These are phyloP conservation scores for Tetrastigma voinierianum DNA, from an alignment of 164 flowering plant genomes.

Conservation along the genomic window DNA sequence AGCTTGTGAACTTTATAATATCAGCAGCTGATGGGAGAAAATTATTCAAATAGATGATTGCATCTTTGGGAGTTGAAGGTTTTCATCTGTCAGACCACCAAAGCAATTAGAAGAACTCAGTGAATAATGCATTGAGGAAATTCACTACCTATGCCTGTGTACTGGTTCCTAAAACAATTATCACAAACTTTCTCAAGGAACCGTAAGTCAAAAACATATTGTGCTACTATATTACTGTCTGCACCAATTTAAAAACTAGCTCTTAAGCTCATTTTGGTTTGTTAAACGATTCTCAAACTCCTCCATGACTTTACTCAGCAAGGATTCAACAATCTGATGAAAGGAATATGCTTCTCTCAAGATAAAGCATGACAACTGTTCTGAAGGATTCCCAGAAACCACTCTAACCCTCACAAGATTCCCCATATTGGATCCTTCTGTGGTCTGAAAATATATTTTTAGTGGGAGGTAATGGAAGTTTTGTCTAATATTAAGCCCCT, in stretches of 20 bases:
- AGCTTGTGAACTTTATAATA: too few relatives aligned
- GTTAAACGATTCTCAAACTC: constrained; percentile 72
- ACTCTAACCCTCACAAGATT: too few relatives aligned
- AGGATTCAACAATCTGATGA: constrained; percentile 74
- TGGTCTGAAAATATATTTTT: too few relatives aligned
- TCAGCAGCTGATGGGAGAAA: constrained; percentile 20
- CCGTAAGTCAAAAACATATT: not conserved
- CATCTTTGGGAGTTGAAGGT: constrained; percentile 25
- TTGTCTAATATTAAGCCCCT: not conserved
- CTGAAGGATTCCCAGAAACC: not conserved
- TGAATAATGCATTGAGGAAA: not conserved
- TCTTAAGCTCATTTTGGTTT: constrained; percentile 46
- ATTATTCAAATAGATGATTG: constrained; percentile 12
- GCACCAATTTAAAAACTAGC: not conserved
- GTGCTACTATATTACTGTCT: not conserved
- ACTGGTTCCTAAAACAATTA: too few relatives aligned
- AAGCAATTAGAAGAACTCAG: not conserved
- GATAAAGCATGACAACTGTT: not conserved
- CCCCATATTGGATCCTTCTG: too few relatives aligned
- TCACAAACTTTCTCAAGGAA: not conserved
- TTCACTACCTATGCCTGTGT: too few relatives aligned
- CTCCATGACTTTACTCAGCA: constrained; percentile 75
- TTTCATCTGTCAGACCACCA: constrained; percentile 34
- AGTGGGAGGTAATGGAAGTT: too few relatives aligned
- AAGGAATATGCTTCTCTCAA: constrained; percentile 5